phyloP scores from a whole-genome alignment of 2,329 filamentous ascomycete species.

The Colletotrichum sp. region DNA sequence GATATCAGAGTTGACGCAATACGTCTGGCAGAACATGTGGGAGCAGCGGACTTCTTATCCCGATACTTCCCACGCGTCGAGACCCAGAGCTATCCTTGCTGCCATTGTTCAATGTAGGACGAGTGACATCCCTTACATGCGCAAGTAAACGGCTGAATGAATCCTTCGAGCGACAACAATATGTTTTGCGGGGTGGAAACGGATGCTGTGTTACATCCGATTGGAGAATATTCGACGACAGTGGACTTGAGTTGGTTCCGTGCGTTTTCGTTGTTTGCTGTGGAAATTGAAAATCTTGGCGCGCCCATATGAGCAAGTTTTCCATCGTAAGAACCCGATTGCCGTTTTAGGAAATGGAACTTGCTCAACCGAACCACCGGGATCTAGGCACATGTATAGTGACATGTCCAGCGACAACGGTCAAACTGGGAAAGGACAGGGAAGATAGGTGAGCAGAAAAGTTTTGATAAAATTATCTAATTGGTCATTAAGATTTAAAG shows the following conservation, averaged over 20 bases:
- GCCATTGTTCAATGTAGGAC: neutral
- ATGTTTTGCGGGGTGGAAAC: neutral
- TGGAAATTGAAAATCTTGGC: neutral
- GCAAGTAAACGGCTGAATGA: neutral
- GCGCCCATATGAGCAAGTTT: conserved; percentile 16
- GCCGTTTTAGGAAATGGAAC: neutral
- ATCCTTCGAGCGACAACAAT: neutral
- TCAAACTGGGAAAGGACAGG: neutral
- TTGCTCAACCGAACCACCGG: conserved; percentile 1
- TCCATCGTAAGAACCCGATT: neutral
- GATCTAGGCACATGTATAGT: neutral
- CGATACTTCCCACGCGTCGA: neutral
- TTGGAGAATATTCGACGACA: neutral
- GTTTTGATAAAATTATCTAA: neutral
- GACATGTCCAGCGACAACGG: neutral
- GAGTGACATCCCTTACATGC: neutral
- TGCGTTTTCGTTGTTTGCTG: neutral
- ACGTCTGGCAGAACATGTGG: neutral
- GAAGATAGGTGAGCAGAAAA: neutral
- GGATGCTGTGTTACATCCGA: neutral
- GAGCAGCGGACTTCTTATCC: neutral
- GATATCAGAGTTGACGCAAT: neutral
- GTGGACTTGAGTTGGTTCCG: neutral
- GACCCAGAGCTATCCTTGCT: neutral
- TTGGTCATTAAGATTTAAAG: neutral